Conservation (phyloP, 2,329 filamentous ascomycete genomes). For the Teratosphaeria pseudoeucalypti region DNA sequence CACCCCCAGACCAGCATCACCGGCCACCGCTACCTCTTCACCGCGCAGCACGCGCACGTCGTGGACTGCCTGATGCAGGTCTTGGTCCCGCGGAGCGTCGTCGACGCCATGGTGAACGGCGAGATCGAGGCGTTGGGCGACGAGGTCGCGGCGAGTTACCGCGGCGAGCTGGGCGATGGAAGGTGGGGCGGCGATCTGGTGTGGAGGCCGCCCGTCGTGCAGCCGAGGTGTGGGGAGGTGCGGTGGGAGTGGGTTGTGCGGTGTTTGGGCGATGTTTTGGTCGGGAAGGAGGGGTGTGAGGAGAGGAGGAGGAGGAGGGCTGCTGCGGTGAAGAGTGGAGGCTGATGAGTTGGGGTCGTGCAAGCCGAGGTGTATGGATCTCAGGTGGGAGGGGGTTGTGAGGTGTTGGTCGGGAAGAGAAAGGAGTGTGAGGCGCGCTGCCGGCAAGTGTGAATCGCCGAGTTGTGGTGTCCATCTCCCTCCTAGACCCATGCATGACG, state of each 20-base stretch:
- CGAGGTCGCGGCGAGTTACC: neutral
- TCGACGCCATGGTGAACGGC: constrained; percentile 15
- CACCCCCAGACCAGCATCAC: constrained; percentile 8
- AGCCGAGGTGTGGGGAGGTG: neutral
- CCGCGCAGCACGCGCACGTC: constrained; percentile 17
- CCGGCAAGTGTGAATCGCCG: no score
- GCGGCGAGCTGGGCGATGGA: neutral
- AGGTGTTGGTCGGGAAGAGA: neutral
- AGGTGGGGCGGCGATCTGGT: neutral
- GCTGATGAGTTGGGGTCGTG: neutral
- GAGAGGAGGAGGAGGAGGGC: neutral
- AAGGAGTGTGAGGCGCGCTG: neutral
- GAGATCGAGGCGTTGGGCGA: constrained; percentile 24
- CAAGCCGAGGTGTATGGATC: no score
- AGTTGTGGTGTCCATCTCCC: no score
- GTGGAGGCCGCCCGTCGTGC: neutral
- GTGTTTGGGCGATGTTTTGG: neutral
- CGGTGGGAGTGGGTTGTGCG: neutral
- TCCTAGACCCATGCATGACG: no score
- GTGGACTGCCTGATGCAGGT: constrained; percentile 23
- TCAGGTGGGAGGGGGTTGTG: neutral
- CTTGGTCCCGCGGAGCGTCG: constrained; percentile 13
- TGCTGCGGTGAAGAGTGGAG: no score
- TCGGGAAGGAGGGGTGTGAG: neutral
- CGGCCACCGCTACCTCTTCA: constrained; percentile 15